Base-by-base conservation (phyloP, 441 rosid species). In the Aleurites moluccanus region DNA sequence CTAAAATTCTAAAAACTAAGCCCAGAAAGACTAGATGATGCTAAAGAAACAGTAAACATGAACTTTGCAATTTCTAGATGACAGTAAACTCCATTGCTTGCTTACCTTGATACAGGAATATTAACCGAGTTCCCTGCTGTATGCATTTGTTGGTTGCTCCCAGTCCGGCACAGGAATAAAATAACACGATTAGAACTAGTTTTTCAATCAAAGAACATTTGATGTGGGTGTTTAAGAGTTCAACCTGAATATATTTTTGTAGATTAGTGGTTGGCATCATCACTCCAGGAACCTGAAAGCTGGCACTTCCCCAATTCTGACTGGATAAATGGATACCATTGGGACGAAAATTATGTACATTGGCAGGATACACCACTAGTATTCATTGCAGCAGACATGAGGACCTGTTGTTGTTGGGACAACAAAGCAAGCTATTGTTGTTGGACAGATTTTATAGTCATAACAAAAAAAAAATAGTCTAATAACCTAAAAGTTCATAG, bases 61-160 rank as follows among this genome's bases (percentile, higher is more conserved):
- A 65, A 67, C 21, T 18, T 67, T 8, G 45, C 73, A 55, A 70
- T 55, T 33, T n/a, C 38, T 56, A 16, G 49, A 71, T 25, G 74
- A 50, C 45, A 27, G 9, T 16, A 21, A 33, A 57, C 21, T 15
- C 52, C 21, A 30, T 9, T 35, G 18, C 4, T 15, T 64, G 15
- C 56, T n/a, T 80, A 89, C 91, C 91, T 85, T 78, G 84, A 67
- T 1, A 80, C 63, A 53, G 86, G 87, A 67, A 74, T 42, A 73
- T 79, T 79, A 60, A 74, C 72, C 6, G 78, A 75, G 78, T 76
- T 78, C 78, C 85, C 85, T 15, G 74, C 80, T 11, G 63, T 50
- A 76, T 80, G 44, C n/a, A 70, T 55, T 21, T 76, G 83, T 30
- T 75, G 86, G 76, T 78, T 67, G 78, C 78, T 82, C 70, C 85